phyloP scores from a whole-genome alignment of 305 asterid species.

The Fraxinus platypoda region DNA sequence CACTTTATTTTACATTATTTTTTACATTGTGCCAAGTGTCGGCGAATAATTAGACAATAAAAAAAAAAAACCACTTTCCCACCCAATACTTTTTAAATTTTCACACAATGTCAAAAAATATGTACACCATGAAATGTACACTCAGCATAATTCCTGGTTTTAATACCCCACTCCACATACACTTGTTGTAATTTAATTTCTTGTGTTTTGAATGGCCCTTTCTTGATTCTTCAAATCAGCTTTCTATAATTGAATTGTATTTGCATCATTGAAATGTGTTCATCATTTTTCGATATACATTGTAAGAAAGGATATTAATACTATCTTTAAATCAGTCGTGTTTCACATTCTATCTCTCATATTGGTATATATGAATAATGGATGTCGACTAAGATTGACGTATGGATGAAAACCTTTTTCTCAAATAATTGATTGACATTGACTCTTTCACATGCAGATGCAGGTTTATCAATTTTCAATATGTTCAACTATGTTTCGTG shows the following conservation, averaged over 20 bases:
- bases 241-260: background rate
- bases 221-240: background rate
- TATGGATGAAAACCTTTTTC: background rate
- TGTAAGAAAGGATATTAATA: background rate
- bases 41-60: background rate
- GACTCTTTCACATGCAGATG: slow-evolving; percentile 41
- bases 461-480: slow-evolving; percentile 33
- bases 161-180: slow-evolving; percentile 43
- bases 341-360: background rate
- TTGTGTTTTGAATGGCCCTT: slow-evolving; percentile 12
- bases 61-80: background rate
- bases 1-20: background rate
- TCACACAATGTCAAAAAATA: background rate
- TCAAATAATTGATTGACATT: slow-evolving; percentile 17
- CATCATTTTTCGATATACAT: slow-evolving; percentile 26
- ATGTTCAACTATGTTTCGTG: slow-evolving; percentile 16
- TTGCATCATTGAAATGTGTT: slow-evolving; percentile 33
- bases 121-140: background rate
- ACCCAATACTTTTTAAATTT: background rate
- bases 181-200: slow-evolving; percentile 35
- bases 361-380: background rate
- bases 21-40: background rate
- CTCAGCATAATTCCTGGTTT: background rate
- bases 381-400: background rate
- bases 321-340: background rate